These are phyloP conservation scores for Cryphonectria naterciae DNA, from an alignment of 2,329 filamentous ascomycete species.

Conservation along the genomic window DNA sequence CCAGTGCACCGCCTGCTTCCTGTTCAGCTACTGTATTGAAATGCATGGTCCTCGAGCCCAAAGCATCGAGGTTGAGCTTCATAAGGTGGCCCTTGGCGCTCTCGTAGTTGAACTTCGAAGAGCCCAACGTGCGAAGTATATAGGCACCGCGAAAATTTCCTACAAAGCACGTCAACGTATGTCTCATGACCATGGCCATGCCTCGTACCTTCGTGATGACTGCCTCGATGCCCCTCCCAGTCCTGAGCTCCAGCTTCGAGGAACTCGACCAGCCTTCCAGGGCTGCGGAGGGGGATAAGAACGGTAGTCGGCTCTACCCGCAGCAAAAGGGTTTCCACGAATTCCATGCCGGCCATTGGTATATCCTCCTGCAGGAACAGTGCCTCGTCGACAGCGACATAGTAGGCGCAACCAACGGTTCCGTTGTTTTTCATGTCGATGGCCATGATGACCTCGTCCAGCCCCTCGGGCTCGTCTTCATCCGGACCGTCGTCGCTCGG, in stretches of 20 bases:
- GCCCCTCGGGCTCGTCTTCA: conserved; percentile 35
- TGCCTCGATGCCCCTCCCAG: conserved; percentile 34
- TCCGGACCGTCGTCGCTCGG: conserved; percentile 13
- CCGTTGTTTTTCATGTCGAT: conserved; percentile 73
- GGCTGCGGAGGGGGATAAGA: conserved; percentile 53
- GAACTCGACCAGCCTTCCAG: conserved; percentile 45
- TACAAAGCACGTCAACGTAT: conserved; percentile 31
- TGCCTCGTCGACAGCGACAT: conserved; percentile 69
- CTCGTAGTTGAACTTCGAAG: conserved; percentile 73
- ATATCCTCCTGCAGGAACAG: conserved; percentile 80
- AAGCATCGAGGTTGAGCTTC: conserved; percentile 57
- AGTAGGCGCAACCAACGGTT: conserved; percentile 83
- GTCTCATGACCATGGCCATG: not conserved
- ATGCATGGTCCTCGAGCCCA: conserved; percentile 58
- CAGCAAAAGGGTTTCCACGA: conserved; percentile 64
- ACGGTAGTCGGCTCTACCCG: conserved; percentile 60
- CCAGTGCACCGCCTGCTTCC: conserved; percentile 44
- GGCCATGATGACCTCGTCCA: conserved; percentile 78
- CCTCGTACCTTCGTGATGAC: conserved; percentile 29
- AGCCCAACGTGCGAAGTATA: conserved; percentile 68
- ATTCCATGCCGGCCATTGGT: conserved; percentile 67
- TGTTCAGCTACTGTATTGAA: conserved; percentile 48
- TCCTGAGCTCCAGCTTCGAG: conserved; percentile 42
- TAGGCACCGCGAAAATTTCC: conserved; percentile 47
- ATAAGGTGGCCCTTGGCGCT: conserved; percentile 68